Evolutionary conservation across 768 basidiomycete genomes (phyloP).

Genomic region (Astraeus odoratus): DNA sequence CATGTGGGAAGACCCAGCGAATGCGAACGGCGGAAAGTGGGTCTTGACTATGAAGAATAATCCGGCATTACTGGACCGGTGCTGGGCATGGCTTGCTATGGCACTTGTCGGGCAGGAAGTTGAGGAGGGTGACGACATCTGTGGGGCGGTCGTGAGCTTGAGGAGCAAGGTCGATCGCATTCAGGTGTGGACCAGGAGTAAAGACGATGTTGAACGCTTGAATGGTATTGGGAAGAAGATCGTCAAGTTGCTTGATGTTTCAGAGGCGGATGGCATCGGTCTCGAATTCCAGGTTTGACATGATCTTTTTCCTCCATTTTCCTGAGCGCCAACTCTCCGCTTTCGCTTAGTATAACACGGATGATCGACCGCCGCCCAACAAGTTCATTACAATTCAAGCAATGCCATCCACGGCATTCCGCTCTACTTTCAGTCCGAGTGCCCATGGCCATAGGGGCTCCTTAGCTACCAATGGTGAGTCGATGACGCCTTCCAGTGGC

Average conservation of each 20-base stretch:
- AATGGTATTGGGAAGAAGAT: slow-evolving; percentile 82
- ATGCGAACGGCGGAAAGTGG: slow-evolving; percentile 92
- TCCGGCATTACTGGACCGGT: slow-evolving; percentile 70
- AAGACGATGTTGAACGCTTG: slow-evolving; percentile 79
- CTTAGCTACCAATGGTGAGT: slow-evolving; percentile 17
- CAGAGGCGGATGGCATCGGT: slow-evolving; percentile 77
- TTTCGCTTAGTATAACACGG: slow-evolving; percentile 66
- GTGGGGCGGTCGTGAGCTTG: slow-evolving; percentile 82
- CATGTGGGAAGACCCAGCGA: slow-evolving; percentile 96
- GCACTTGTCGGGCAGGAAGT: slow-evolving; percentile 79
- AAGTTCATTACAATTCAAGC: slow-evolving; percentile 79
- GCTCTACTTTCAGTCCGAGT: slow-evolving; percentile 52
- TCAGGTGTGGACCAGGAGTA: slow-evolving; percentile 83
- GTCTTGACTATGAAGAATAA: slow-evolving; percentile 89
- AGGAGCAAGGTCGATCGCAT: slow-evolving; percentile 84
- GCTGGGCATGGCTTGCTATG: slow-evolving; percentile 89
- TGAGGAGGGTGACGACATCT: slow-evolving; percentile 66
- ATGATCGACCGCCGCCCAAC: slow-evolving; percentile 73
- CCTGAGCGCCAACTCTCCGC: background rate
- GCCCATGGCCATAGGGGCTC: slow-evolving; percentile 18
- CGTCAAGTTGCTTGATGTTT: slow-evolving; percentile 75
- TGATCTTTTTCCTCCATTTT: background rate
- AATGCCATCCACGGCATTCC: slow-evolving; percentile 58
- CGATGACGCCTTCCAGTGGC: slow-evolving; percentile 19
- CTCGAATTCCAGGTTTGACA: slow-evolving; percentile 85